phyloP scores from a whole-genome alignment of 164 flowering plant genomes.

The Annona squamosa region DNA sequence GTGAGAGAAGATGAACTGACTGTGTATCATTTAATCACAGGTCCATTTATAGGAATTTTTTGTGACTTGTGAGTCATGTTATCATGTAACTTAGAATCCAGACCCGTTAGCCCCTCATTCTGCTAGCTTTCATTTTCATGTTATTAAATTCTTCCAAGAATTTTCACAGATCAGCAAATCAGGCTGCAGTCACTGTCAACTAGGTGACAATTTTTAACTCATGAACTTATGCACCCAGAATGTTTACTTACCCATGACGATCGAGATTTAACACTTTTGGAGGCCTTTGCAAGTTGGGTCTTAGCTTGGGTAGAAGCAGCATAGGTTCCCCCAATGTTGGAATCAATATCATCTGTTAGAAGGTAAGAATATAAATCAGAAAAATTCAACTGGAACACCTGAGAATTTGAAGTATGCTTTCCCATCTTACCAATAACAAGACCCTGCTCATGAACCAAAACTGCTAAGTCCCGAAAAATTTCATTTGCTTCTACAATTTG shows the following conservation, averaged over 20 bases:
- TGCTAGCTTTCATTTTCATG: neutral
- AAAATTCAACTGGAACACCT: neutral
- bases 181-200: neutral
- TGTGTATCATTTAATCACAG: neutral
- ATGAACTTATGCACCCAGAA: neutral
- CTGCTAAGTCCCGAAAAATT: constrained; percentile 71
- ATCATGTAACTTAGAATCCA: neutral
- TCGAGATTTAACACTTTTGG: constrained; percentile 51
- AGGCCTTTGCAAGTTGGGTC: constrained; percentile 52
- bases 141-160: neutral
- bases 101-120: no score
- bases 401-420: neutral
- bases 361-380: neutral
- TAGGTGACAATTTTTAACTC: neutral
- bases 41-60: neutral
- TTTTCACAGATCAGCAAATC: neutral
- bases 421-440: constrained; percentile 50
- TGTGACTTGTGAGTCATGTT: neutral
- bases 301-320: constrained; percentile 48
- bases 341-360: constrained; percentile 53
- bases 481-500: constrained; percentile 62
- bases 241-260: constrained; percentile 48
- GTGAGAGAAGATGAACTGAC: neutral
- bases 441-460: constrained; percentile 66
- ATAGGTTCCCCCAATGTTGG: constrained; percentile 52